Base-by-base conservation (phyloP, 495 filamentous ascomycete species). In the Astrocystis sublimbata region DNA sequence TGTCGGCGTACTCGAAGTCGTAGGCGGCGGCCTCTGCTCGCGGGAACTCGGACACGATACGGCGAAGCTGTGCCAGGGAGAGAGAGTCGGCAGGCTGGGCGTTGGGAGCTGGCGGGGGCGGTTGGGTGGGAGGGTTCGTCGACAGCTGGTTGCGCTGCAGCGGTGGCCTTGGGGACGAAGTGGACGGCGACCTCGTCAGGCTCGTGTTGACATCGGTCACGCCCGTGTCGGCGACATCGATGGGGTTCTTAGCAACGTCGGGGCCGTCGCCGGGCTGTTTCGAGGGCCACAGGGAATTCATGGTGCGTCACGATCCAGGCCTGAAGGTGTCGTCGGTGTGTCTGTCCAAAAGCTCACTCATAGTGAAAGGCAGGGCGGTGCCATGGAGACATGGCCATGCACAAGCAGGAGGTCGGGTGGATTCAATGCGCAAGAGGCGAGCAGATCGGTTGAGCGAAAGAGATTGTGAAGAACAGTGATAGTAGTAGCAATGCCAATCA, bases 1-100 rank as follows among this genome's bases (percentile, higher is more conserved):
- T 82, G 76, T 97, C 92, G n/a, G 85, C 79, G 77, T 98, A 98
- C 68, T 86, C 84, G 73, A 94, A 98, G 51, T 93, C 92, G 78
- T 98, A 98, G n/a, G 92, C 91, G 47, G 87, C 86, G 58, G 90
- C 84, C 71, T 97, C 89, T 50, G 68, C 71, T 68, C 83, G 86
- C 1, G 92, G 91, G 68, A 96, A 87, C 52, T 96, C 89, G 55
- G 87, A 86, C 2, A 96, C 90, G 23, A 98, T 81, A 57, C 84
- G 85, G 60, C 84, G 85, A 58, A 98, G 78, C 75, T 98, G 92
- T 60, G 87, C 83, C 45, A 96, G 78, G 50, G 89, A 96, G 46
- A 96, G 80, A 15, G 91, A 96, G 72, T 94, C 92, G 23, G 85
- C 78, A 3, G 85, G 78, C 50, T 81, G 72, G 45, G 43, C 68